phyloP scores from a whole-genome alignment of 768 basidiomycete genomes.

The Mrakia gelida region DNA sequence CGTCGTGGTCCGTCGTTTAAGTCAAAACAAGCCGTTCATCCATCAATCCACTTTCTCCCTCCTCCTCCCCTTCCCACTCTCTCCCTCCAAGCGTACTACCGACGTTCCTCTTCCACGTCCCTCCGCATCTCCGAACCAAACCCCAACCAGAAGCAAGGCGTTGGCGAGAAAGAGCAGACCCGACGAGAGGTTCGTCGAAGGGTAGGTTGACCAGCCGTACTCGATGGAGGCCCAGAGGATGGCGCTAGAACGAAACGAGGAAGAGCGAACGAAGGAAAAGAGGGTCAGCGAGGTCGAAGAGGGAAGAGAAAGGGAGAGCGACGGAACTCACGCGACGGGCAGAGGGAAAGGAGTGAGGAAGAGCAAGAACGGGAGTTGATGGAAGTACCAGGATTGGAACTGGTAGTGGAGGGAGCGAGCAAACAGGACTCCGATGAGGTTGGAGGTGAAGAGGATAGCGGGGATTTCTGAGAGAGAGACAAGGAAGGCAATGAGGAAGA shows the following conservation, averaged over 20 bases:
- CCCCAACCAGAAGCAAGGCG: conserved; percentile 53
- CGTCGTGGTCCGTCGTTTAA: too few relatives aligned
- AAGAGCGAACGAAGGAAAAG: conserved; percentile 9
- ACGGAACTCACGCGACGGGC: conserved; percentile 55
- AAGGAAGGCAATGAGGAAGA: not conserved
- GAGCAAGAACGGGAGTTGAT: conserved; percentile 76
- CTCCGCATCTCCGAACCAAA: conserved; percentile 37
- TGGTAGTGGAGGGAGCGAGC: conserved; percentile 96
- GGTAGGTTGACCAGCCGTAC: conserved; percentile 83
- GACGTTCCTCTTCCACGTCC: not conserved
- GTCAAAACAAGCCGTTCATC: too few relatives aligned
- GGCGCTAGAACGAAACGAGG: conserved; percentile 50
- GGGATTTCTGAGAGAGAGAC: conserved; percentile 57
- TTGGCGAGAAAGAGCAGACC: conserved; percentile 55
- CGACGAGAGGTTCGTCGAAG: conserved; percentile 69
- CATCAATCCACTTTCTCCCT: too few relatives aligned
- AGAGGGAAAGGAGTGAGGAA: conserved; percentile 68
- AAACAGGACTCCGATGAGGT: conserved; percentile 84
- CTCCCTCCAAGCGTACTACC: too few relatives aligned
- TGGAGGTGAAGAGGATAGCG: conserved; percentile 81
- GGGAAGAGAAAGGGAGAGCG: not conserved
- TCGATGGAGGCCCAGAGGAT: conserved; percentile 61
- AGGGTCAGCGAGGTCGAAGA: not conserved
- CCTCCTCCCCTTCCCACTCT: too few relatives aligned
- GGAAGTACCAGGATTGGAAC: conserved; percentile 96